A percentile compares a stretch with the other conserved stretches of the same genome.
Conservation (phyloP, 2,329 filamentous ascomycete genomes). For the Dactylonectria estremocensis region DNA sequence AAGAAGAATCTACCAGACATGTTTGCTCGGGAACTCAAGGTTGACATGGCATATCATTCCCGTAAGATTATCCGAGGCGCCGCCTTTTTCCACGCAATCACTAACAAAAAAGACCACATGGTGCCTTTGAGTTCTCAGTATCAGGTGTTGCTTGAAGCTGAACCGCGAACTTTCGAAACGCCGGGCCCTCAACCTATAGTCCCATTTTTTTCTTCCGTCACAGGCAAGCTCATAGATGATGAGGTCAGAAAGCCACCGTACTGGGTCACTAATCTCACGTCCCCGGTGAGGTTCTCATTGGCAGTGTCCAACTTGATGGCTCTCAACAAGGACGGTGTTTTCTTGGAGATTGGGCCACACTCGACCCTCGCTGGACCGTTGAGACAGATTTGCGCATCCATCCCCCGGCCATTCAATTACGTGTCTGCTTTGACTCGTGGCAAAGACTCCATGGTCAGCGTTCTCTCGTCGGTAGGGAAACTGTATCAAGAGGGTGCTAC, state of each 20-base stretch:
- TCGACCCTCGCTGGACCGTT: slow-evolving; percentile 36
- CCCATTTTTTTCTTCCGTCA: slow-evolving; percentile 56
- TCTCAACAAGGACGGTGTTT: neutral
- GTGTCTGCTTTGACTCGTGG: neutral
- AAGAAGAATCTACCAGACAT: slow-evolving; percentile 14
- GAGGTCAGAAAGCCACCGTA: slow-evolving; percentile 55
- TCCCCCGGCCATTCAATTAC: neutral
- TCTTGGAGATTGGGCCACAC: slow-evolving; percentile 48
- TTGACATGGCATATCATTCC: slow-evolving; percentile 31
- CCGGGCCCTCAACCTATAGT: neutral
- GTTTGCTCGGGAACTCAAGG: slow-evolving; percentile 14
- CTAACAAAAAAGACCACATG: slow-evolving; percentile 49
- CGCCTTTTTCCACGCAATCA: neutral
- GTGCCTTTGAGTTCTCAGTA: neutral
- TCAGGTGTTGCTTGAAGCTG: neutral
- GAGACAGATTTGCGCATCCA: slow-evolving; percentile 27
- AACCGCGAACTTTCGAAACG: neutral
- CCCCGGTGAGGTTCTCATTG: slow-evolving; percentile 57
- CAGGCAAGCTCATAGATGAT: slow-evolving; percentile 56
- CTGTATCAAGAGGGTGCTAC: slow-evolving; percentile 8
- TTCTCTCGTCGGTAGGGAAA: slow-evolving; percentile 9
- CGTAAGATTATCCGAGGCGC: neutral
- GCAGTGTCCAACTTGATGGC: slow-evolving; percentile 23
- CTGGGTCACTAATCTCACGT: slow-evolving; percentile 57
- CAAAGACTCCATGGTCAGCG: neutral